A percentile compares a stretch with the other conserved stretches of the same genome.
Conservation (phyloP, 805 yeast genomes). For the Kazachstania africana region DNA sequence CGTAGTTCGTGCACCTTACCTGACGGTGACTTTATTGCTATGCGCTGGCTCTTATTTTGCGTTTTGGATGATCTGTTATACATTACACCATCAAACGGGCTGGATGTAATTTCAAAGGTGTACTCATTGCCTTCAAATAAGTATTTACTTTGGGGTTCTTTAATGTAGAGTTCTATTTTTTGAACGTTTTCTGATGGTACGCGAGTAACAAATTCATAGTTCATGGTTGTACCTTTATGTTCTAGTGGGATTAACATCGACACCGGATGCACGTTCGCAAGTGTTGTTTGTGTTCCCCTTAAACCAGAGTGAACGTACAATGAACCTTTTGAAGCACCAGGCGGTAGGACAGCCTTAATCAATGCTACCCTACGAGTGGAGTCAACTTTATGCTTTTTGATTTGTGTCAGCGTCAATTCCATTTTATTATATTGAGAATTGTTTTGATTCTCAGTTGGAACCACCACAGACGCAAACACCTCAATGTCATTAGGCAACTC, state of each 20-base stretch:
- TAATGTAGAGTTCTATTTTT: slow-evolving; percentile 65
- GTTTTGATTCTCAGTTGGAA: slow-evolving; percentile 33
- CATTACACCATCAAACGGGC: slow-evolving; percentile 42
- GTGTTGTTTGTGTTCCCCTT: slow-evolving; percentile 45
- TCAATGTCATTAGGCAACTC: slow-evolving; percentile 64
- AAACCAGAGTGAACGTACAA: slow-evolving; percentile 64
- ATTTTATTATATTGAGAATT: slow-evolving; percentile 10
- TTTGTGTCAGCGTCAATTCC: slow-evolving; percentile 63
- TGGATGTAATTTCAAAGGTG: slow-evolving; percentile 51
- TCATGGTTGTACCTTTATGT: slow-evolving; percentile 52
- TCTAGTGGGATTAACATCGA: slow-evolving; percentile 64
- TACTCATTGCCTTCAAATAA: slow-evolving; percentile 48
- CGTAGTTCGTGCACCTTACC: slow-evolving; percentile 59
- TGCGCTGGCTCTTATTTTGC: slow-evolving; percentile 34
- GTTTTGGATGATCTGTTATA: slow-evolving; percentile 9
- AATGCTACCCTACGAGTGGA: slow-evolving; percentile 50
- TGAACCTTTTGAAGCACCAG: slow-evolving; percentile 54
- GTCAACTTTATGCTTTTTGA: slow-evolving; percentile 47
- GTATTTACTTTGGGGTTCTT: slow-evolving; percentile 69
- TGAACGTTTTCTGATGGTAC: slow-evolving; percentile 61
- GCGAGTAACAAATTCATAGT: slow-evolving; percentile 56
- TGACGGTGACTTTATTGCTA: slow-evolving; percentile 74
- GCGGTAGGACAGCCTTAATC: slow-evolving; percentile 73
- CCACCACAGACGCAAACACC: slow-evolving; percentile 40
- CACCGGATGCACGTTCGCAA: slow-evolving; percentile 52